phyloP scores from a whole-genome alignment of 2,329 filamentous ascomycete species.

The Ophiosphaerella herpotricha region DNA sequence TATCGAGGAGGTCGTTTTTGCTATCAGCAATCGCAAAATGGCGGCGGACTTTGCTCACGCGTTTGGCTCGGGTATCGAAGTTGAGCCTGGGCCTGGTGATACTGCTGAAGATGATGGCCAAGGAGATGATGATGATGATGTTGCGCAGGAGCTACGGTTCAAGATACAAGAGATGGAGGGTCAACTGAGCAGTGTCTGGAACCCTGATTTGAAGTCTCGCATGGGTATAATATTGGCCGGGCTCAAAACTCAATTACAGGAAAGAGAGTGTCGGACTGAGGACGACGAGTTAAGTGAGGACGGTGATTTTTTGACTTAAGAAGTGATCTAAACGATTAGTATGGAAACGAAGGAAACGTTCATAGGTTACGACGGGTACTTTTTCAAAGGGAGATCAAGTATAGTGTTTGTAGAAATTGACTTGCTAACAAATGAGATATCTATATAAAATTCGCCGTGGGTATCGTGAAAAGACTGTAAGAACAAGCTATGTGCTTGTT shows the following conservation, averaged over 20 bases:
- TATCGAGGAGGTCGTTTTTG: conserved; percentile 62
- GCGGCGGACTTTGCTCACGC: conserved; percentile 57
- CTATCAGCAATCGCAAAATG: conserved; percentile 59
- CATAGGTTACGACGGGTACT: no score
- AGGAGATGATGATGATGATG: conserved; percentile 25
- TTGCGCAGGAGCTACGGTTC: conserved; percentile 32
- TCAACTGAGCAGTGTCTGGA: conserved; percentile 41
- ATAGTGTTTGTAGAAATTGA: neutral
- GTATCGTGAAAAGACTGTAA: conserved; percentile 5
- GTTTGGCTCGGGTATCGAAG: conserved; percentile 51
- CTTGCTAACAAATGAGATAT: neutral
- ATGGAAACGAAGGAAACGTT: neutral
- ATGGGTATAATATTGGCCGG: conserved; percentile 36
- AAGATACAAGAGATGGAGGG: conserved; percentile 45
- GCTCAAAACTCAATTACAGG: conserved; percentile 33
- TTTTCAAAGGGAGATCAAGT: neutral
- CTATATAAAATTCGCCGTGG: neutral
- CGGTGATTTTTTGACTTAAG: neutral
- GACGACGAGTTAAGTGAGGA: neutral
- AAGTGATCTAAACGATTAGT: neutral
- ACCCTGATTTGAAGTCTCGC: conserved; percentile 39
- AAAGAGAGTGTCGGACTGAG: conserved; percentile 15
- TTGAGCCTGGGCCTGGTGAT: conserved; percentile 48
- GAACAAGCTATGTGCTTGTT: neutral
- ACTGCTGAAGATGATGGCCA: conserved; percentile 44